Conservation (phyloP, 1,139 yeast genomes). For the Schwanniomyces etchellsii region DNA sequence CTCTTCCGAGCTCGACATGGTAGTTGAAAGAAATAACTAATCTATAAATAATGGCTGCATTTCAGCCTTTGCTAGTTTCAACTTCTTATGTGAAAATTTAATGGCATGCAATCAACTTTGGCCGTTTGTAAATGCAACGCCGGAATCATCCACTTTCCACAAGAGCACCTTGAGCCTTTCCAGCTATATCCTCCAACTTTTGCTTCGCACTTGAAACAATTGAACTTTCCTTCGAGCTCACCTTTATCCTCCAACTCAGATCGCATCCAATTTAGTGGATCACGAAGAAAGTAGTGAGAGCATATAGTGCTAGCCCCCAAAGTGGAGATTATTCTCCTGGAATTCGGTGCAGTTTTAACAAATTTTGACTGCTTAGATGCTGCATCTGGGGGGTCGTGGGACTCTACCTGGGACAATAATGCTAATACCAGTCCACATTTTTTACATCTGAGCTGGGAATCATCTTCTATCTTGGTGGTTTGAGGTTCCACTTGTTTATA, state of each 20-base stretch:
- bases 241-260: constrained; percentile 59
- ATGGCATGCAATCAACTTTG: constrained; percentile 62
- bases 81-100: neutral
- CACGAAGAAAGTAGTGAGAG: constrained; percentile 74
- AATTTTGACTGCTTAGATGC: constrained; percentile 60
- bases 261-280: constrained; percentile 91
- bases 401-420: constrained; percentile 41
- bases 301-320: constrained; percentile 56
- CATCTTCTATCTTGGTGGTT: constrained; percentile 3
- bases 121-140: constrained; percentile 79
- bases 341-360: constrained; percentile 54
- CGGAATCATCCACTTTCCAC: constrained; percentile 96
- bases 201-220: constrained; percentile 79
- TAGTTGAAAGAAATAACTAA: constrained; percentile 25
- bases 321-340: constrained; percentile 52
- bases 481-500: constrained; percentile 1
- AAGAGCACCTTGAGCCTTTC: constrained; percentile 92
- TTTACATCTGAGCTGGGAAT: constrained; percentile 55
- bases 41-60: constrained; percentile 3
- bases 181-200: constrained; percentile 88
- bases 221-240: constrained; percentile 77
- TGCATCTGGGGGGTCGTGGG: constrained; percentile 56
- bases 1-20: constrained; percentile 45
- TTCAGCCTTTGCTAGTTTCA: constrained; percentile 4
- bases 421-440: constrained; percentile 63